phyloP scores from a whole-genome alignment of 2,329 filamentous ascomycete genomes.

The Pseudocercospora vitis region DNA sequence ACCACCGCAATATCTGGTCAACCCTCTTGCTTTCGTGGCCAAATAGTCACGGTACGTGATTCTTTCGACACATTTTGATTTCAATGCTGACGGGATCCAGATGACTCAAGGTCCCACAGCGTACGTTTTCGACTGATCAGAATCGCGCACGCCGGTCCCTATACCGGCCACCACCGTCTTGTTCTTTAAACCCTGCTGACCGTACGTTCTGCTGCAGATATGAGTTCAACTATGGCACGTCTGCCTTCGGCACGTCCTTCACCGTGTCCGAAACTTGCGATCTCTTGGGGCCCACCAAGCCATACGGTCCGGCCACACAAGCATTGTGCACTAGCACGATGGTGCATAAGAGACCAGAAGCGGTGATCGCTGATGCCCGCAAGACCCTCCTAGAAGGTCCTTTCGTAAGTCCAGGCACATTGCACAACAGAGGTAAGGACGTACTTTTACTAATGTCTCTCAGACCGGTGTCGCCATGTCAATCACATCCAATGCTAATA shows the following conservation, averaged over 20 bases:
- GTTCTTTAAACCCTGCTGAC: not conserved
- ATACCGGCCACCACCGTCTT: too few relatives aligned
- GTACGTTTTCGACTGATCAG: too few relatives aligned
- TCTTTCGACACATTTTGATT: not conserved
- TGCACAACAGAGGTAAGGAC: too few relatives aligned
- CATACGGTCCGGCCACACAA: not conserved
- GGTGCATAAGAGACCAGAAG: too few relatives aligned
- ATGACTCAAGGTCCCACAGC: constrained; percentile 11
- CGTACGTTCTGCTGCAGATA: not conserved
- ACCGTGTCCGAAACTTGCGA: constrained; percentile 11
- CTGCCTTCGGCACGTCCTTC: constrained; percentile 1
- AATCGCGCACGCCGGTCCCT: too few relatives aligned
- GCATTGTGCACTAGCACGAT: too few relatives aligned
- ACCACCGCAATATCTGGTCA: too few relatives aligned
- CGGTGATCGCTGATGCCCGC: too few relatives aligned
- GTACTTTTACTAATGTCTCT: not conserved
- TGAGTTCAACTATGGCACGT: constrained; percentile 13
- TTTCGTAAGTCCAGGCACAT: too few relatives aligned
- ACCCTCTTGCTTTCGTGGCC: too few relatives aligned
- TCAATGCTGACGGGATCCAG: not conserved
- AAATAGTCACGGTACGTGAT: not conserved
- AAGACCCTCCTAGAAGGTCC: too few relatives aligned
- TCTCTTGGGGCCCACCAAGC: constrained; percentile 9
- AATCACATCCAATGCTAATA: constrained; percentile 7
- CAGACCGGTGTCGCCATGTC: not conserved